These are phyloP conservation scores for Solanum microdontum DNA, from an alignment of 257 asterid genomes.

Conservation along the genomic window DNA sequence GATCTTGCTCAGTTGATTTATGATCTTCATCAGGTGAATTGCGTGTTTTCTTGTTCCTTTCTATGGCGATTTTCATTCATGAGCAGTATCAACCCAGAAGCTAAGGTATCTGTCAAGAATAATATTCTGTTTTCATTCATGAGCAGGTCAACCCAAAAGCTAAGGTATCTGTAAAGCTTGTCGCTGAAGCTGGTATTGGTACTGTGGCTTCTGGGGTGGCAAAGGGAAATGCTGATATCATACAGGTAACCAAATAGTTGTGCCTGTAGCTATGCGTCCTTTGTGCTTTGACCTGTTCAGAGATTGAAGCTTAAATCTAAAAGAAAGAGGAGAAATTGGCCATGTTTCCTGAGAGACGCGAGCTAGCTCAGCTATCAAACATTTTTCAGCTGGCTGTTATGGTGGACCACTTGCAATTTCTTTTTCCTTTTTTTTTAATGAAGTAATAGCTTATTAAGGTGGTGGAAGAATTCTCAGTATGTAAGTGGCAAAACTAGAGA, in stretches of 20 bases:
- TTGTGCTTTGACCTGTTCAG: neutral
- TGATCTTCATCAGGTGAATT: slow-evolving; percentile 94
- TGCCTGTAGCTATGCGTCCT: neutral
- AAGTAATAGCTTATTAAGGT: neutral
- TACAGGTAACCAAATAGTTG: slow-evolving; percentile 50
- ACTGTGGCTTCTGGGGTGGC: slow-evolving; percentile 99
- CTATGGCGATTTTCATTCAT: neutral
- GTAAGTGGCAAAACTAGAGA: neutral
- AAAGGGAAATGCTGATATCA: slow-evolving; percentile 96
- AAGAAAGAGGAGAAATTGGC: neutral
- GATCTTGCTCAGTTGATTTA: slow-evolving; percentile 98
- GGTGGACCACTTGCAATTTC: neutral
- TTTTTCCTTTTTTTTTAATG: neutral
- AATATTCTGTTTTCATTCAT: neutral
- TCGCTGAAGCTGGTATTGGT: slow-evolving; percentile 99
- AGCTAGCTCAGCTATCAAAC: neutral
- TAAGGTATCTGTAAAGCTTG: slow-evolving; percentile 94
- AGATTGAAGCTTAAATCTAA: neutral
- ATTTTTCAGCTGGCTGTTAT: neutral
- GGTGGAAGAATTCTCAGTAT: neutral
- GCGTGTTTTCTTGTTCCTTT: neutral
- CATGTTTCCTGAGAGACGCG: neutral
- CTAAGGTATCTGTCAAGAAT: slow-evolving; percentile 56
- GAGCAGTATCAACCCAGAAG: slow-evolving; percentile 75
- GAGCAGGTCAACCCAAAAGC: slow-evolving; percentile 92